Conservation (phyloP, 106 monocot species). For the Dendrobium catenatum region DNA sequence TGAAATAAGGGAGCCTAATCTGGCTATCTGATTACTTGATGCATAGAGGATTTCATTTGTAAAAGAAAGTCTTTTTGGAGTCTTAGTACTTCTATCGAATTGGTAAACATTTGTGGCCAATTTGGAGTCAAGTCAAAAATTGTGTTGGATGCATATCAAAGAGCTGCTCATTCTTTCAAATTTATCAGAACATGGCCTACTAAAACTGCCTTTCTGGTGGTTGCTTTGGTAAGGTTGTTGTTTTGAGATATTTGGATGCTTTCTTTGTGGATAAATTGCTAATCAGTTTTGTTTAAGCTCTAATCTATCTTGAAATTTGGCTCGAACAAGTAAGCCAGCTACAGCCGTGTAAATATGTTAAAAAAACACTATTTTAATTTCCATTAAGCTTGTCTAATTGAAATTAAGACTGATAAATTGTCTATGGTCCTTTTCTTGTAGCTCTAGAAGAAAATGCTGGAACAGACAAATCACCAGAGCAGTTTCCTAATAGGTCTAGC, state of each 20-base stretch:
- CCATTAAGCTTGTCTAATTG: not conserved
- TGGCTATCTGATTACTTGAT: not conserved
- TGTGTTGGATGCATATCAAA: not conserved
- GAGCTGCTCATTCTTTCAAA: not conserved
- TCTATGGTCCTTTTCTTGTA: conserved; percentile 4
- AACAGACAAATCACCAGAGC: conserved; percentile 4
- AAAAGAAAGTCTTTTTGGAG: too few relatives aligned
- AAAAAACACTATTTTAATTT: not conserved
- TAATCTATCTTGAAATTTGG: not conserved
- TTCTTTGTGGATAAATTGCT: not conserved
- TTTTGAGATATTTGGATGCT: not conserved
- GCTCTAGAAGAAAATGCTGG: not conserved
- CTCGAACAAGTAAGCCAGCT: too few relatives aligned
- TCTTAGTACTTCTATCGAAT: too few relatives aligned
- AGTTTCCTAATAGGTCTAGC: not conserved
- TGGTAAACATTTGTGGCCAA: too few relatives aligned
- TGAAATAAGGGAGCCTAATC: not conserved
- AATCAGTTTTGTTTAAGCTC: not conserved
- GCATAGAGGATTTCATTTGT: not conserved
- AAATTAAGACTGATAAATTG: not conserved
- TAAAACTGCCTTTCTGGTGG: not conserved
- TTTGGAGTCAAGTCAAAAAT: not conserved
- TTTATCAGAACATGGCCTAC: not conserved
- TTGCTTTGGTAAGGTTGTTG: too few relatives aligned
- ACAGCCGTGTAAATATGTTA: not conserved